Percentiles rank a stretch among this genome's conserved stretches.
Evolutionary conservation across 1,139 yeast species (phyloP).

Genomic region (Blastobotrys serpentis): DNA sequence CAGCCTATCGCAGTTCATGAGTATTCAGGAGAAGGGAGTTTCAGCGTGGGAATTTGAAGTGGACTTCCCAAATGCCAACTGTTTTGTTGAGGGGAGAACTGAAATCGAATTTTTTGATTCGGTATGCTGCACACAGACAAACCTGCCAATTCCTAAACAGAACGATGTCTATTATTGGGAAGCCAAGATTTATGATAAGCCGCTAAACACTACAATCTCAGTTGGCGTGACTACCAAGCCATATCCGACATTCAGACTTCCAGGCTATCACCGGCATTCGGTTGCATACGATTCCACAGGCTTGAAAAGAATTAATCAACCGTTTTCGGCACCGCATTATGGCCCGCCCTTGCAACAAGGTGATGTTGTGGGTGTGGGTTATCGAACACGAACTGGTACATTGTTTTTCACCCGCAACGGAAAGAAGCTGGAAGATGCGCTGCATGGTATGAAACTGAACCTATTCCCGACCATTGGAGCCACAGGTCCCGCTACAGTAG

Average conservation of each 20-base stretch:
- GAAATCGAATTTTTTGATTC: constrained; percentile 73
- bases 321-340: constrained; percentile 69
- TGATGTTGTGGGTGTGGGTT: constrained; percentile 92
- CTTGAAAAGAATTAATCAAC: constrained; percentile 74
- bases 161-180: constrained; percentile 93
- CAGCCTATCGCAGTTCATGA: constrained; percentile 48
- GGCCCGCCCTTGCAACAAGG: constrained; percentile 79
- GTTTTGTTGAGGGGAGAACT: constrained; percentile 67
- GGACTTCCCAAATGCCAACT: constrained; percentile 54
- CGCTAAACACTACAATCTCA: constrained; percentile 53
- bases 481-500: constrained; percentile 68
- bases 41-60: constrained; percentile 90
- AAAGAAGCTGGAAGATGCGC: constrained; percentile 76
- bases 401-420: constrained; percentile 91
- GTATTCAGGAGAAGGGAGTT: constrained; percentile 88
- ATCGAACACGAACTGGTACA: constrained; percentile 74
- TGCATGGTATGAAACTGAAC: constrained; percentile 75
- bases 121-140: constrained; percentile 76
- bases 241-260: constrained; percentile 83
- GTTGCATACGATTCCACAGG: constrained; percentile 89
- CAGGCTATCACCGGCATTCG: constrained; percentile 80
- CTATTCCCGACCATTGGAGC: constrained; percentile 90
- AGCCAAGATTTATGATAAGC: constrained; percentile 68
- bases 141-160: constrained; percentile 79
- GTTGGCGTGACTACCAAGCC: constrained; percentile 87